Conservation (phyloP, 306 rosid genomes). For the Lathyrus aphaca region DNA sequence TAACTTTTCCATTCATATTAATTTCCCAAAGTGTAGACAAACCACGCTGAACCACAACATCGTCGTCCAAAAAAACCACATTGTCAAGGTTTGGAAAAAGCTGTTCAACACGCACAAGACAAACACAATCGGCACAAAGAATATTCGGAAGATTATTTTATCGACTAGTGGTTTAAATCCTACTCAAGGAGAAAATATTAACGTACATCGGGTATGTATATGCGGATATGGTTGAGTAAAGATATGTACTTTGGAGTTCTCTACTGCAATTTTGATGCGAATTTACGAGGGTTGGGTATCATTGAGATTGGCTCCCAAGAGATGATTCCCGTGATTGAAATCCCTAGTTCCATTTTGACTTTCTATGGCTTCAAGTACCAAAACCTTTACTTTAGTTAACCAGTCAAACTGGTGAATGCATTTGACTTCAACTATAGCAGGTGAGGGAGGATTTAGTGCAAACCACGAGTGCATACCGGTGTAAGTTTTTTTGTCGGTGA, state of each 20-base stretch:
- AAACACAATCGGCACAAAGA: constrained; percentile 42
- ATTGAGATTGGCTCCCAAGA: constrained; percentile 67
- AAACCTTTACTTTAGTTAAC: constrained; percentile 97
- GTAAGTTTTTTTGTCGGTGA: constrained; percentile 94
- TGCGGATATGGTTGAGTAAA: constrained; percentile 93
- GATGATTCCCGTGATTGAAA: constrained; percentile 94
- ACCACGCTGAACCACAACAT: constrained; percentile 86
- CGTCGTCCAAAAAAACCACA: constrained; percentile 89
- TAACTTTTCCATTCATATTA: constrained; percentile 86
- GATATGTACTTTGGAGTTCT: constrained; percentile 99
- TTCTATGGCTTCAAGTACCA: constrained; percentile 96
- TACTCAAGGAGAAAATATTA: no score
- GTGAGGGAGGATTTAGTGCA: constrained; percentile 81
- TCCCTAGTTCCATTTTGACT: constrained; percentile 80
- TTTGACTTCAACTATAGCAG: constrained; percentile 94
- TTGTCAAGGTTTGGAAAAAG: constrained; percentile 91
- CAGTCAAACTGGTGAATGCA: constrained; percentile 97
- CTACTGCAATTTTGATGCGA: constrained; percentile 86
- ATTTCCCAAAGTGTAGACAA: constrained; percentile 89
- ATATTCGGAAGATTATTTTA: not conserved
- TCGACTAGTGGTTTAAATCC: no score
- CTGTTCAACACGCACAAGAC: constrained; percentile 54
- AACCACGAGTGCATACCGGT: constrained; percentile 99
- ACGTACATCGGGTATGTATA: constrained; percentile 88
- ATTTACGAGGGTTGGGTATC: constrained; percentile 67